These are phyloP conservation scores for Cylindrotheca fusiformis DNA, from an alignment of 108 stramenopile species.

Conservation along the genomic window DNA sequence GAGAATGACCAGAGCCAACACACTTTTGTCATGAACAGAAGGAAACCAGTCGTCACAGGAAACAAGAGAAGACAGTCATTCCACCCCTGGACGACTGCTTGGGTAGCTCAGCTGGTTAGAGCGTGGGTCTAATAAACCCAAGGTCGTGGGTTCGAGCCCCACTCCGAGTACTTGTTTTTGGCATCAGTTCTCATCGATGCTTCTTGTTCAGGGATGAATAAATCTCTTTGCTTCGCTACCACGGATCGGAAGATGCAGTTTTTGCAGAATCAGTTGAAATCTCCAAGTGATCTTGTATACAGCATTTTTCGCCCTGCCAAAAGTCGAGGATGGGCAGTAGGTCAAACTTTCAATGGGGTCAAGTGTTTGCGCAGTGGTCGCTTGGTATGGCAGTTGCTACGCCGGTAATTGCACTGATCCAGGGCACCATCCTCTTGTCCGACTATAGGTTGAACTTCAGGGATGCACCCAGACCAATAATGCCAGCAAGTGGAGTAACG, in stretches of 20 bases:
- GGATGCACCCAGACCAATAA: slow-evolving; percentile 38
- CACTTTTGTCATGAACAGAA: no score
- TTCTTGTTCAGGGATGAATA: no score
- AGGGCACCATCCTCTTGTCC: slow-evolving; percentile 25
- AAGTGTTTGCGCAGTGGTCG: slow-evolving; percentile 24
- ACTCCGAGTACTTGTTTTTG: slow-evolving; percentile 38
- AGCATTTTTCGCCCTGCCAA: no score
- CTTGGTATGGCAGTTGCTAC: slow-evolving; percentile 26
- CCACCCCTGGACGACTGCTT: no score
- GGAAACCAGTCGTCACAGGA: no score
- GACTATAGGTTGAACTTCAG: slow-evolving; percentile 34
- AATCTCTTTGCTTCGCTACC: no score
- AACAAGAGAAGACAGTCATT: no score
- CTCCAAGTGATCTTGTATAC: no score
- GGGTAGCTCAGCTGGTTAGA: slow-evolving; percentile 44
- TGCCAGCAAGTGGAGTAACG: slow-evolving; percentile 41
- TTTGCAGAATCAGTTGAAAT: no score
- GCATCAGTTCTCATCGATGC: no score
- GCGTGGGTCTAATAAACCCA: slow-evolving; percentile 49
- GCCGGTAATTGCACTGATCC: slow-evolving; percentile 35
- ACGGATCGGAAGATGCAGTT: no score
- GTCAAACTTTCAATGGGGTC: slow-evolving; percentile 8
- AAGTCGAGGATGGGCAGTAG: not conserved
- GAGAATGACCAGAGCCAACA: no score
- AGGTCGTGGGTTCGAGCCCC: slow-evolving; percentile 48